A percentile compares a stretch with the other conserved stretches of the same genome.
These are phyloP conservation scores for Hypoxylon sp. DNA, from an alignment of 2,329 filamentous ascomycete genomes.

Conservation along the genomic window DNA sequence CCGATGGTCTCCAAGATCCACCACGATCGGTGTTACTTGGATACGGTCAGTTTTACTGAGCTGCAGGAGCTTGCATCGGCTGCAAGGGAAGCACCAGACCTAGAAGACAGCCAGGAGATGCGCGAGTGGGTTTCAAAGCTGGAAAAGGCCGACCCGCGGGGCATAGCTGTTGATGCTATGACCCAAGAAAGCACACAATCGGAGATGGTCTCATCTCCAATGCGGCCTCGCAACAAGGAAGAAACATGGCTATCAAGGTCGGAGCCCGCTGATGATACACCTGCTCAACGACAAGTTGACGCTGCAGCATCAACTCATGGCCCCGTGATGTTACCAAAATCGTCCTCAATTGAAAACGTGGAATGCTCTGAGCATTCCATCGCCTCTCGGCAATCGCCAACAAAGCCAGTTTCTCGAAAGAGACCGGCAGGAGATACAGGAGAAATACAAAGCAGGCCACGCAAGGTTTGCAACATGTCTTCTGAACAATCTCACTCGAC, in stretches of 20 bases:
- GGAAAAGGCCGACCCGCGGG: slow-evolving; percentile 61
- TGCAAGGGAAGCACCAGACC: slow-evolving; percentile 57
- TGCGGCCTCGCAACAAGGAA: slow-evolving; percentile 23
- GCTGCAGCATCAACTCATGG: neutral
- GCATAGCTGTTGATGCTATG: slow-evolving; percentile 51
- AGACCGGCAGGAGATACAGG: slow-evolving; percentile 5
- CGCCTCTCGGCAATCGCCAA: neutral
- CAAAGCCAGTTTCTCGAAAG: slow-evolving; percentile 1
- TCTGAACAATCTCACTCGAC: neutral
- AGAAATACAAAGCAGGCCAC: slow-evolving; percentile 15
- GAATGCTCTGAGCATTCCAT: neutral
- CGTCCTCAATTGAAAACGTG: slow-evolving; percentile 11
- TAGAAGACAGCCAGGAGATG: slow-evolving; percentile 68
- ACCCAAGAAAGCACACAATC: slow-evolving; percentile 56
- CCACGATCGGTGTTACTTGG: slow-evolving; percentile 73
- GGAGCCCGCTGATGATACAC: neutral
- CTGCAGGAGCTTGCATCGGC: slow-evolving; percentile 71
- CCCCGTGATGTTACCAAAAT: slow-evolving; percentile 11
- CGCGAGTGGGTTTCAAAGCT: slow-evolving; percentile 67
- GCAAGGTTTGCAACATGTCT: slow-evolving; percentile 10
- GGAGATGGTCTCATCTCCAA: slow-evolving; percentile 31
- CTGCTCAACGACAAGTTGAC: neutral
- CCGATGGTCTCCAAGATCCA: slow-evolving; percentile 80
- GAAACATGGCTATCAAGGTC: neutral
- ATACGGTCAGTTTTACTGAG: slow-evolving; percentile 73